Percentiles rank a stretch among this genome's conserved stretches.
phyloP scores from a whole-genome alignment of 805 yeast species.

The Ogataea dorogensis region DNA sequence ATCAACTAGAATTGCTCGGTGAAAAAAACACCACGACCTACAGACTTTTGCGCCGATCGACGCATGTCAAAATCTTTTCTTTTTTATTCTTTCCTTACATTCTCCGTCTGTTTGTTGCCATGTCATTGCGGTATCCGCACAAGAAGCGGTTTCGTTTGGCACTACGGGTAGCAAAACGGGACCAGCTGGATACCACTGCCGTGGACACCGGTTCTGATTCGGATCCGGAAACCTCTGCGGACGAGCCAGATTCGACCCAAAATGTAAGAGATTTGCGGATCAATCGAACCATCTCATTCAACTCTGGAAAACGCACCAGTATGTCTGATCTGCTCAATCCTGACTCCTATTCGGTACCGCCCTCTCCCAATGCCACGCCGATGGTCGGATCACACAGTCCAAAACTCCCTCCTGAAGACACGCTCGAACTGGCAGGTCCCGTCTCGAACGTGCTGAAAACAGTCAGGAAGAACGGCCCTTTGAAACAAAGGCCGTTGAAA shows the following conservation, averaged over 20 bases:
- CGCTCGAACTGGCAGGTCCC: conserved; percentile 1
- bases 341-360: conserved; percentile 16
- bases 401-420: conserved; percentile 5
- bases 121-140: neutral
- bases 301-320: conserved; percentile 16
- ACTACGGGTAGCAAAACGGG: neutral
- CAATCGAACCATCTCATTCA: conserved; percentile 21
- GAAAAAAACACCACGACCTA: too few species aligned
- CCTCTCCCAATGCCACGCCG: conserved; percentile 14
- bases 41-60: conserved; percentile 9
- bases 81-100: neutral
- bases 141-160: conserved; percentile 1
- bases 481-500: conserved; percentile 36
- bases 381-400: conserved; percentile 5
- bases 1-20: too few species aligned
- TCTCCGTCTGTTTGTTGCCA: conserved; percentile 1
- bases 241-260: conserved; percentile 12
- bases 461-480: conserved; percentile 30
- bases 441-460: conserved; percentile 27
- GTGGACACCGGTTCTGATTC: conserved; percentile 6
- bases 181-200: neutral
- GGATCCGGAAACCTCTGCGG: conserved; percentile 9
- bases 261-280: neutral
- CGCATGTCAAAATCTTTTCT: neutral
- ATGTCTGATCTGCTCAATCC: conserved; percentile 12